Conservation (phyloP, 169 alveolate genomes). For the Ichthyophthirius multifiliis region DNA sequence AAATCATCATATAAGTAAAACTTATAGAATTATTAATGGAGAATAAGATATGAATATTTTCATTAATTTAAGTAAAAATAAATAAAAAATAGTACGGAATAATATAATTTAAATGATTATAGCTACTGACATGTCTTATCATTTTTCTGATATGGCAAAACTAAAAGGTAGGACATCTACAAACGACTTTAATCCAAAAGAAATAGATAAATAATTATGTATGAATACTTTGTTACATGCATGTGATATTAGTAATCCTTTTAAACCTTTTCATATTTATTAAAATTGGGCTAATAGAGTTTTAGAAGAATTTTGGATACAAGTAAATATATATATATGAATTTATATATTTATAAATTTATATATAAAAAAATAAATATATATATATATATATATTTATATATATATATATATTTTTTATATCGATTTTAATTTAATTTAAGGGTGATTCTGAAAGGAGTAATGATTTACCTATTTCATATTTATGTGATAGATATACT, state of each 20-base stretch:
- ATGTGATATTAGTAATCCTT: slow-evolving; percentile 40
- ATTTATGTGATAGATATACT: slow-evolving; percentile 34
- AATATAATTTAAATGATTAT: not conserved
- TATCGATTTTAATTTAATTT: not conserved
- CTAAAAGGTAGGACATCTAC: not conserved
- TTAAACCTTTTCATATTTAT: slow-evolving; percentile 21
- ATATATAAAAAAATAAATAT: too few relatives aligned
- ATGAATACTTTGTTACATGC: slow-evolving; percentile 30
- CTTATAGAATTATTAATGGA: slow-evolving; percentile 1
- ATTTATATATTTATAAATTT: too few relatives aligned
- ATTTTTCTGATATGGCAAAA: not conserved
- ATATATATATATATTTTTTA: not conserved
- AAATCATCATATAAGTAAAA: slow-evolving; percentile 53
- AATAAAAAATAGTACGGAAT: not conserved
- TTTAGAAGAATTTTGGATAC: slow-evolving; percentile 24
- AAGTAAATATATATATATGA: too few relatives aligned
- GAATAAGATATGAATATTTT: not conserved
- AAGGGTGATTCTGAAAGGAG: slow-evolving; percentile 28
- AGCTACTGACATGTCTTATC: not conserved
- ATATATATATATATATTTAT: not conserved
- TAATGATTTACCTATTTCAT: slow-evolving; percentile 17
- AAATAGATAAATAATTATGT: slow-evolving; percentile 24
- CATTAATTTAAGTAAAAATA: not conserved
- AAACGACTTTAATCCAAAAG: slow-evolving; percentile 27
- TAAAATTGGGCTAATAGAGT: slow-evolving; percentile 34